Evolutionary conservation across 2,329 filamentous ascomycete genomes (phyloP).

Genomic region (Apiospora phragmitis): DNA sequence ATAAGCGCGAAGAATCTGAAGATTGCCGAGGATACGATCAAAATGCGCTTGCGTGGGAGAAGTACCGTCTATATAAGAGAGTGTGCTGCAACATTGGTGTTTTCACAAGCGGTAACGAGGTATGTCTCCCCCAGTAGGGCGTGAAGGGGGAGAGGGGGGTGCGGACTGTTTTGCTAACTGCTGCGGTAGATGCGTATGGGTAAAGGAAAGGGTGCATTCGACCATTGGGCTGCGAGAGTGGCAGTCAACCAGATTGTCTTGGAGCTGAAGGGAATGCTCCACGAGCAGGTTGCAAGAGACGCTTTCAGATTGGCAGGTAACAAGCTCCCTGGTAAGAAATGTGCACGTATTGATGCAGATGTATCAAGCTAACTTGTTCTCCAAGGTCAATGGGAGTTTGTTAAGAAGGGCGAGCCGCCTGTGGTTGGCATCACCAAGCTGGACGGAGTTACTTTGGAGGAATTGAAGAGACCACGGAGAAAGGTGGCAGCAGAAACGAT

Average conservation of each 20-base stretch:
- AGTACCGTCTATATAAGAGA: constrained; percentile 89
- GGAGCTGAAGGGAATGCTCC: constrained; percentile 85
- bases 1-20: constrained; percentile 86
- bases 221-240: constrained; percentile 91
- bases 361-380: not conserved
- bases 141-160: not conserved
- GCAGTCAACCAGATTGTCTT: constrained; percentile 90
- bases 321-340: constrained; percentile 80
- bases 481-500: constrained; percentile 52
- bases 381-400: constrained; percentile 83
- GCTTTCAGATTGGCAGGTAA: constrained; percentile 92
- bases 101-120: constrained; percentile 92
- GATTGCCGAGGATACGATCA: constrained; percentile 92
- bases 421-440: constrained; percentile 93
- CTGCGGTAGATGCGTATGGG: constrained; percentile 80
- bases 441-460: constrained; percentile 77
- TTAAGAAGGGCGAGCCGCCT: constrained; percentile 86
- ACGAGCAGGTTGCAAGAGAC: constrained; percentile 93
- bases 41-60: constrained; percentile 84
- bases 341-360: not conserved
- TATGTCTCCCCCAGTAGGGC: constrained; percentile 35
- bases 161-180: constrained; percentile 1
- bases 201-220: constrained; percentile 96
- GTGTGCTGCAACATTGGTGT: constrained; percentile 93
- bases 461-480: constrained; percentile 77